Evolutionary conservation across 2,329 filamentous ascomycete species (phyloP).

Genomic region (Monilinia polystroma): DNA sequence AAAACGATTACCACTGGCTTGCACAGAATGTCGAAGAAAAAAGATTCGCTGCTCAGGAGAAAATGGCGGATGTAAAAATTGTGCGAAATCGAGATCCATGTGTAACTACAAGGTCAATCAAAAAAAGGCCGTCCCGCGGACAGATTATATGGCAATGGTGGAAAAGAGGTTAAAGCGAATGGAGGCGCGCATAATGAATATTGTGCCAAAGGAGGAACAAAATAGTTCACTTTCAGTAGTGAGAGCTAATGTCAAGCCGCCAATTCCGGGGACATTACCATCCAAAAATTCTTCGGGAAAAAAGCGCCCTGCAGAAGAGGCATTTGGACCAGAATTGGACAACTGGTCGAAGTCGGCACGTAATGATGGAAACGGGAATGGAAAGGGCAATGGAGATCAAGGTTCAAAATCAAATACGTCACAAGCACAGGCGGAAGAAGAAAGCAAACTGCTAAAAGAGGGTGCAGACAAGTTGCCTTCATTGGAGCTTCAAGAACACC

Average conservation of each 20-base stretch:
- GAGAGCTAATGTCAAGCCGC: conserved; percentile 81
- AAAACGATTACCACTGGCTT: conserved; percentile 87
- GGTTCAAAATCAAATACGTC: conserved; percentile 51
- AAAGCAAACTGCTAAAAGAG: conserved; percentile 75
- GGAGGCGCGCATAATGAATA: conserved; percentile 97
- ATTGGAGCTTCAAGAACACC: conserved; percentile 86
- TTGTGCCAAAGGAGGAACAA: conserved; percentile 83
- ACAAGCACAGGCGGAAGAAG: conserved; percentile 65
- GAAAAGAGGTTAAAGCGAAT: conserved; percentile 94
- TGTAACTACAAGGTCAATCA: conserved; percentile 98
- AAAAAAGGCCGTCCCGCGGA: conserved; percentile 87
- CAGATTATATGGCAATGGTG: conserved; percentile 98
- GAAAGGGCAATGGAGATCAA: background rate
- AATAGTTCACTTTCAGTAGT: conserved; percentile 63
- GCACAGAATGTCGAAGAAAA: conserved; percentile 92
- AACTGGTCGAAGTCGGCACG: conserved; percentile 69
- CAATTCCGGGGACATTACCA: conserved; percentile 57
- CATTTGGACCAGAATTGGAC: conserved; percentile 78
- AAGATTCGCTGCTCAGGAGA: conserved; percentile 98
- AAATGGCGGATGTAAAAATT: conserved; percentile 97
- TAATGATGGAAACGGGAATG: conserved; percentile 48
- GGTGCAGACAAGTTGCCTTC: conserved; percentile 79
- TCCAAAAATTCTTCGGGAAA: conserved; percentile 58
- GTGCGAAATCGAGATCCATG: conserved; percentile 84
- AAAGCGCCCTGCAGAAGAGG: conserved; percentile 83